Conservation (phyloP, 2,329 filamentous ascomycete species). For the Aspergillus thermomutatus region DNA sequence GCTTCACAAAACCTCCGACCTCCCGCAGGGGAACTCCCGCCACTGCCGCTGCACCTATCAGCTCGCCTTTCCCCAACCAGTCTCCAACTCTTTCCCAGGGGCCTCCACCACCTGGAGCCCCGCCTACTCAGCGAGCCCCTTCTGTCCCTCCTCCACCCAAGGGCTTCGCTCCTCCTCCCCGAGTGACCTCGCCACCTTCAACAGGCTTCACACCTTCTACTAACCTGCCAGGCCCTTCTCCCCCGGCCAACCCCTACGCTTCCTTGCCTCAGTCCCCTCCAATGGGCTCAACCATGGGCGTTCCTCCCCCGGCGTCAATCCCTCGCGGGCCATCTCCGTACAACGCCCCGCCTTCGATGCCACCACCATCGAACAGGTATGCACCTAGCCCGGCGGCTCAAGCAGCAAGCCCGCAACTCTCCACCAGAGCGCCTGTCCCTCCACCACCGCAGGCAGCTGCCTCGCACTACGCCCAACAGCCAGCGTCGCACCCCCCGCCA, state of each 20-base stretch:
- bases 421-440: constrained; percentile 47
- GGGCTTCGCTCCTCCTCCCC: constrained; percentile 62
- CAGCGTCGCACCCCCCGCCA: constrained; percentile 32
- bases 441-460: constrained; percentile 43
- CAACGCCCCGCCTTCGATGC: constrained; percentile 68
- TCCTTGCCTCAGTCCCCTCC: constrained; percentile 42
- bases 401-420: constrained; percentile 45
- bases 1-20: constrained; percentile 67
- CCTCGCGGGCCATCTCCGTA: constrained; percentile 81
- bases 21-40: constrained; percentile 72
- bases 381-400: constrained; percentile 64
- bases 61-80: constrained; percentile 72
- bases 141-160: constrained; percentile 83
- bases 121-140: constrained; percentile 61
- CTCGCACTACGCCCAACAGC: constrained; percentile 59
- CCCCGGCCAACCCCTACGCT: constrained; percentile 40
- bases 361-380: constrained; percentile 72
- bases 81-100: constrained; percentile 41
- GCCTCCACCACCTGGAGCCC: constrained; percentile 57
- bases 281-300: constrained; percentile 34
- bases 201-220: constrained; percentile 55
- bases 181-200: constrained; percentile 68
- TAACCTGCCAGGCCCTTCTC: constrained; percentile 63
- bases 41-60: constrained; percentile 57
- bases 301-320: constrained; percentile 54